Base-by-base conservation (phyloP, 1,284 basidiomycete species). In the Pascua guehoae region DNA sequence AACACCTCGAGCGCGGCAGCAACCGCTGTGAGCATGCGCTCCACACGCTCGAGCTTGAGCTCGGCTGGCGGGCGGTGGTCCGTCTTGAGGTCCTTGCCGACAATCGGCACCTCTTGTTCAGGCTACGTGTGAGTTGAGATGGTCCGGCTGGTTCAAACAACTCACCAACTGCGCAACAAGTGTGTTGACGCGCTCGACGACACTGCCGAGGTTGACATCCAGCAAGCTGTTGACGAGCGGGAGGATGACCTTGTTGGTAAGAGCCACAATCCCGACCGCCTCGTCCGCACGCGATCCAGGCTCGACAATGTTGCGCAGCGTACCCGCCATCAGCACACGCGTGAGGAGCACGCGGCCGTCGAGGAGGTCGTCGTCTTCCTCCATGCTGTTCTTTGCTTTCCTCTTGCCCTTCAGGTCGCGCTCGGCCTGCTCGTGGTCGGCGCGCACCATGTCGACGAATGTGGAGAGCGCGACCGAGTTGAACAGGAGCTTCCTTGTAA, bases 1-100 rank as follows among this genome's bases (percentile, higher is more conserved):
- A 95, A 75, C 51, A 95, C 84, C 76, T 96, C 92, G 39, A 96
- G 80, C 16, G 88, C 84, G 40, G 92, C 81, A 61, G 88, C 86
- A 9, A 90, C 81, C 4, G 88, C 88, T 60, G 86, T 82, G 51
- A 95, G 75, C 58, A 79, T 83, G 12, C 81, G 78, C 75, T 96
- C 92, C 42, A 91, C 78, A n/a, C 79, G 78, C 58, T 88, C 87
- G 8, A 95, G 81, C 67, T 86, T 84, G 14, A 84, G 60, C 68
- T 91, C 88, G 8, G 81, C 81, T 0, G 80, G 69, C 3, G 86
- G 83, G 69, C 84, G 86, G 73, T 93, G 86, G 70, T 93, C 77
- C 5, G 68, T 70, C 61, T 72, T 66, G n/a, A 71, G 58, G 17
- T 71, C 65, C 60, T 77, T 75, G 49, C 63, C 64, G 15, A 65